A percentile compares a stretch with the other conserved stretches of the same genome.
phyloP scores from a whole-genome alignment of 2,329 filamentous ascomycete species.

The Sclerotinia trifoliorum region DNA sequence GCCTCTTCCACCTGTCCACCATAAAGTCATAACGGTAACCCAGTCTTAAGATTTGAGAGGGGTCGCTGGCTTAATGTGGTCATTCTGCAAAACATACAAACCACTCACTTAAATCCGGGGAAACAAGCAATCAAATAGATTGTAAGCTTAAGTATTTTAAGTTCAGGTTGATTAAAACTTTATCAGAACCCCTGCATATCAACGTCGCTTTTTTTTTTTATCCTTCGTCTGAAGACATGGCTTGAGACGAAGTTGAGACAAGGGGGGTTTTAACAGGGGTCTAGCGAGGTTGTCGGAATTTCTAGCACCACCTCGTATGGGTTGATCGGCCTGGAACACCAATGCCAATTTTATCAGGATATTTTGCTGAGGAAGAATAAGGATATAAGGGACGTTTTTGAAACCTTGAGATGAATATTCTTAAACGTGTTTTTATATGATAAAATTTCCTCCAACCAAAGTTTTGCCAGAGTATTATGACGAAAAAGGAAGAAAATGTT shows the following conservation, averaged over 20 bases:
- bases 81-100: background rate
- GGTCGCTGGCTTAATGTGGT: background rate
- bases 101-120: slow-evolving; percentile 14
- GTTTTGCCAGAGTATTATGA: too few species aligned
- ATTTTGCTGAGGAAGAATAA: background rate
- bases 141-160: slow-evolving; percentile 10
- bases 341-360: background rate
- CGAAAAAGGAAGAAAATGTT: background rate
- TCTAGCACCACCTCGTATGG: background rate
- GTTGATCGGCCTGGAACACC: background rate
- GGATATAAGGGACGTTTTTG: background rate
- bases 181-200: background rate
- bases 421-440: background rate
- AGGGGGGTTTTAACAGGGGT: slow-evolving; percentile 13
- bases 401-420: background rate
- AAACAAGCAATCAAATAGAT: slow-evolving; percentile 21
- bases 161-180: background rate
- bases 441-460: slow-evolving; percentile 1
- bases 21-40: background rate
- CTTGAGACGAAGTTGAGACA: slow-evolving; percentile 22
- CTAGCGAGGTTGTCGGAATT: background rate
- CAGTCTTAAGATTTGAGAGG: background rate
- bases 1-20: background rate
- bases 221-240: background rate
- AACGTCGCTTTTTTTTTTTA: slow-evolving; percentile 12